Base-by-base conservation (phyloP, 2,329 filamentous ascomycete genomes). In the Beauveria medogensis region DNA sequence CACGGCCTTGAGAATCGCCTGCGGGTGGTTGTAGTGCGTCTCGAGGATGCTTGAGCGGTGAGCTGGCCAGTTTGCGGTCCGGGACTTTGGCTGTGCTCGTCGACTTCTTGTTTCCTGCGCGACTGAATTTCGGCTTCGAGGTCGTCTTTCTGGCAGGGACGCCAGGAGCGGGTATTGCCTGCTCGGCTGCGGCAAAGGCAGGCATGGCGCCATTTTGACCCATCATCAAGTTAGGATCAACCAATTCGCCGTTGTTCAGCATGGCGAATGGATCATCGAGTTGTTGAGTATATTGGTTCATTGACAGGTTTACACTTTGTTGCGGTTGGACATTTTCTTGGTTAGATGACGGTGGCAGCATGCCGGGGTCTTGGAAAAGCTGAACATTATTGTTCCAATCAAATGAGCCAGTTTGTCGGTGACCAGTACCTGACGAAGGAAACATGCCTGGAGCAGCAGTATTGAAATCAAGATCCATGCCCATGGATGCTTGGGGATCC, bases 381-480 rank as follows among this genome's bases (percentile, higher is more conserved):
- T 82, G 81, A 61, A 79, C 78, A 22, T 78, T 74, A 64, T 77
- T 78, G 53, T 77, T 78, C 84, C 84, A 86, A 69, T 86, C 83
- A 58, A 82, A 76, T 0, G 82, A 81, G 47, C 74, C 79, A 63
- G 79, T 77, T 30, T 77, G 72, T 47, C 78, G 78, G 46, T 84
- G 74, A 5, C 69, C 69, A 20, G 68, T 61, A 22, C 67, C 66
- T 4, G 68, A 61, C 5, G 69, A 67, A 59, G 70, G 69, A 60
- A 83, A 82, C 40, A 81, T 70, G 58, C 75, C 74, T 22, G 73
- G 68, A 22, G 73, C 74, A 22, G 78, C 71, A 20, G 74, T 70
- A 52, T 74, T 72, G 63, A 86, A 86, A 66, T 86, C 83, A 58
- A 87, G 72, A 61, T 86, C 83, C 81, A 87, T 85, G 26, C 74